A percentile compares a stretch with the other conserved stretches of the same genome.
Conservation (phyloP, 1,284 basidiomycete genomes). For the Apiotrichum brassicae region DNA sequence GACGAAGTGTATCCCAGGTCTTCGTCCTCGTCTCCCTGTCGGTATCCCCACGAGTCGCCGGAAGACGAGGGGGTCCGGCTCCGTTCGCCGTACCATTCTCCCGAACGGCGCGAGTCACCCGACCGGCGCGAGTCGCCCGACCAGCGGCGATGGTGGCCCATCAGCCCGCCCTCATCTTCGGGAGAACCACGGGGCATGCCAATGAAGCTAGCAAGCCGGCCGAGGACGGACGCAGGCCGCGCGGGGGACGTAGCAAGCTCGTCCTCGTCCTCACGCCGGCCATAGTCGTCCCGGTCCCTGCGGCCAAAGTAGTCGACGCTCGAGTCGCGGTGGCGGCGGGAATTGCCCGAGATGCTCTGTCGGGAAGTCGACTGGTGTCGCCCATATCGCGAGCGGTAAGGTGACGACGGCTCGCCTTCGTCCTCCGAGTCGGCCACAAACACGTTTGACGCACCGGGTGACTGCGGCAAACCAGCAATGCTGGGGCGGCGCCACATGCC, state of each 20-base stretch:
- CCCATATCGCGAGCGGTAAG: conserved; percentile 7
- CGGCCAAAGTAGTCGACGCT: conserved; percentile 8
- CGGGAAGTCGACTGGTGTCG: background rate
- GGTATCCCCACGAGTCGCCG: conserved; percentile 42
- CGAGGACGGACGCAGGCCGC: conserved; percentile 30
- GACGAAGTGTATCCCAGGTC: conserved; percentile 39
- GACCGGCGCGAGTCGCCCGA: conserved; percentile 3
- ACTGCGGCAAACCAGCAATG: conserved; percentile 17
- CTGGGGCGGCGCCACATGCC: conserved; percentile 22
- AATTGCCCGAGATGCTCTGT: background rate
- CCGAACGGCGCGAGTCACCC: conserved; percentile 7
- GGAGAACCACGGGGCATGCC: conserved; percentile 23
- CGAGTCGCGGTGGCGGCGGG: conserved; percentile 7
- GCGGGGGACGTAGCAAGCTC: conserved; percentile 17
- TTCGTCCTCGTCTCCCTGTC: conserved; percentile 35
- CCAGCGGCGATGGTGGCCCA: conserved; percentile 2
- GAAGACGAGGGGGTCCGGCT: conserved; percentile 22
- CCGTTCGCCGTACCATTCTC: background rate
- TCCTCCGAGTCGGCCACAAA: conserved; percentile 40
- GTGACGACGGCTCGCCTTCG: conserved; percentile 22
- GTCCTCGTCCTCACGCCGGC: conserved; percentile 14
- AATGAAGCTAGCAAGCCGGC: conserved; percentile 41
- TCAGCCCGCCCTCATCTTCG: conserved; percentile 15
- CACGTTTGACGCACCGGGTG: conserved; percentile 31
- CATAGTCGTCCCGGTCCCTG: conserved; percentile 9